phyloP scores from a whole-genome alignment of 129 eudicot genomes.

The sunflower (Helianthus annuus) region DNA sequence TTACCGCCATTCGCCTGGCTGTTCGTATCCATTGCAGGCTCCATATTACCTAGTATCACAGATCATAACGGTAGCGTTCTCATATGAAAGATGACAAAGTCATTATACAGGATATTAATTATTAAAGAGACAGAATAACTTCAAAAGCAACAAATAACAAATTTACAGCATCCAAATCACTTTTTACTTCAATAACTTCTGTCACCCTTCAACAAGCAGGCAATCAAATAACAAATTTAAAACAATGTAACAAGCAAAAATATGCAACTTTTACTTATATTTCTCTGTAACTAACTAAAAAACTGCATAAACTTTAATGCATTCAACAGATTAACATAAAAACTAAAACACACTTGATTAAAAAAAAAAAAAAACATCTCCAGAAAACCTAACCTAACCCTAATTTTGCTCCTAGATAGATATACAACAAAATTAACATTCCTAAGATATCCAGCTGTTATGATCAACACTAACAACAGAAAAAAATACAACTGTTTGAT shows the following conservation, averaged over 20 bases:
- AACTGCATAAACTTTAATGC: background rate
- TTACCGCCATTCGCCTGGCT: conserved; percentile 51
- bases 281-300: conserved; percentile 10
- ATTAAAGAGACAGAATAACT: background rate
- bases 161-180: no score
- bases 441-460: conserved; percentile 1
- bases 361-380: background rate
- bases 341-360: background rate
- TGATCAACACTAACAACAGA: background rate
- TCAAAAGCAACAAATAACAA: background rate
- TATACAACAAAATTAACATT: background rate
- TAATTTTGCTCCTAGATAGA: conserved; percentile 16
- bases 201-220: background rate
- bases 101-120: no score
- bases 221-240: conserved; percentile 3
- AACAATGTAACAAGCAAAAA: background rate
- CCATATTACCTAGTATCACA: conserved; percentile 32
- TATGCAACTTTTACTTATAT: background rate
- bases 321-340: conserved; percentile 12
- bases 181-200: background rate
- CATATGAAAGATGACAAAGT: no score
- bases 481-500: conserved; percentile 12
- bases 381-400: conserved; percentile 8
- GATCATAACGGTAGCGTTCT: background rate
- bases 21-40: conserved; percentile 38